Evolutionary conservation across 352 stramenopile species (phyloP).

Genomic region (Halophytophthora batemanensis): DNA sequence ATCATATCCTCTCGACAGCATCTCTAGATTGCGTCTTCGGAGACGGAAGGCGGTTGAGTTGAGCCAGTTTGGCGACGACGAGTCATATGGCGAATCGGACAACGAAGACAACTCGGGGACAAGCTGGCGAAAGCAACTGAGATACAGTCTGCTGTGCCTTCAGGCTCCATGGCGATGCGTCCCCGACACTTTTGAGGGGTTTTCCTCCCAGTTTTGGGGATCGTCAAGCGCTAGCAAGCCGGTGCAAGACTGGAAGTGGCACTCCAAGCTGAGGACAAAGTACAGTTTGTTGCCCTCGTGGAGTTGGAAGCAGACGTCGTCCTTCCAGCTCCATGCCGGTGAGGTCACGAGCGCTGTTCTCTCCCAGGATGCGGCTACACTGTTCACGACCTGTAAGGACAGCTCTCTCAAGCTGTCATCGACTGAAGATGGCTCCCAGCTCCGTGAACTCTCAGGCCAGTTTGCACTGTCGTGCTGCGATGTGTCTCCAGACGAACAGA

Average conservation of each 20-base stretch:
- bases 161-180: constrained; percentile 37
- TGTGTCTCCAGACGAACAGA: constrained; percentile 58
- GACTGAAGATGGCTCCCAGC: constrained; percentile 24
- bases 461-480: constrained; percentile 65
- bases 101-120: neutral
- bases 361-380: constrained; percentile 36
- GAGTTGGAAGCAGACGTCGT: constrained; percentile 50
- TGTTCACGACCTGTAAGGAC: constrained; percentile 78
- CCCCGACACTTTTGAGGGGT: constrained; percentile 26
- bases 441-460: constrained; percentile 28
- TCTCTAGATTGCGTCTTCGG: constrained; percentile 10
- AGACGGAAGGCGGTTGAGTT: constrained; percentile 21
- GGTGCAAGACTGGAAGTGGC: constrained; percentile 58
- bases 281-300: constrained; percentile 25
- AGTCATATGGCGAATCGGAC: constrained; percentile 35
- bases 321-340: constrained; percentile 41
- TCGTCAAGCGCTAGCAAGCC: constrained; percentile 31
- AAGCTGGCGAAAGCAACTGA: constrained; percentile 3
- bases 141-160: constrained; percentile 43
- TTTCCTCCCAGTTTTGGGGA: constrained; percentile 36
- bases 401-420: constrained; percentile 54
- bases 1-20: constrained; percentile 11
- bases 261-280: constrained; percentile 32
- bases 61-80: constrained; percentile 27
- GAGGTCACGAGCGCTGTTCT: constrained; percentile 67